Percentiles rank a stretch among this genome's conserved stretches.
Conservation (phyloP, 78 protist genomes). For the Dictyostelium purpureum region DNA sequence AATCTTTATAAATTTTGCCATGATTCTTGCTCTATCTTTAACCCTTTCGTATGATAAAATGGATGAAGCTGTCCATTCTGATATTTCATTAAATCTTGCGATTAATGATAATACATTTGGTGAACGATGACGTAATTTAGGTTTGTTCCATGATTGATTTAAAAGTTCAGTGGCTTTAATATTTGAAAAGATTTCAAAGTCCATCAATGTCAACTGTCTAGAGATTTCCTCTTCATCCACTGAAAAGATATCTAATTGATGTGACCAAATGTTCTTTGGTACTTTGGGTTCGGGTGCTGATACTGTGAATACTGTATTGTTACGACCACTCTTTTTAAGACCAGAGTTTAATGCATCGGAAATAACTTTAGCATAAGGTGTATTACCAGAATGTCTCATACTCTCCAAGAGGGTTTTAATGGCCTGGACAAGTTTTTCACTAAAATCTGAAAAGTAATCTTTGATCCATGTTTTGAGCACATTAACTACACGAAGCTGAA, state of each 20-base stretch:
- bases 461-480: slow-evolving; percentile 74
- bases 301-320: slow-evolving; percentile 49
- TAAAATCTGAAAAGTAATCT: slow-evolving; percentile 54
- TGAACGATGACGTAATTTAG: slow-evolving; percentile 79
- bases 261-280: slow-evolving; percentile 85
- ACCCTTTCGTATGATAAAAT: slow-evolving; percentile 51
- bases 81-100: slow-evolving; percentile 68
- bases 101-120: slow-evolving; percentile 74
- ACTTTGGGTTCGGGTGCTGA: slow-evolving; percentile 84
- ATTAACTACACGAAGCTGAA: slow-evolving; percentile 74
- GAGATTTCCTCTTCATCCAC: slow-evolving; percentile 91
- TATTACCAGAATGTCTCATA: slow-evolving; percentile 12
- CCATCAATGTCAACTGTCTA: slow-evolving; percentile 87
- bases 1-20: slow-evolving; percentile 71
- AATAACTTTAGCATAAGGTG: slow-evolving; percentile 1
- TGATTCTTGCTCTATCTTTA: slow-evolving; percentile 63
- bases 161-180: slow-evolving; percentile 82
- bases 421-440: slow-evolving; percentile 22
- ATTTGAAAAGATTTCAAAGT: slow-evolving; percentile 74
- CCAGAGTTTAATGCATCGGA: slow-evolving; percentile 12
- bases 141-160: slow-evolving; percentile 88
- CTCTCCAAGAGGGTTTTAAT: slow-evolving; percentile 41
- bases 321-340: slow-evolving; percentile 7
- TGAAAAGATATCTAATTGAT: slow-evolving; percentile 49
- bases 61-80: slow-evolving; percentile 81